A percentile compares a stretch with the other conserved stretches of the same genome.
These are phyloP conservation scores for Veloporphyrellus conicus DNA, from an alignment of 1,284 basidiomycete species.

Conservation along the genomic window DNA sequence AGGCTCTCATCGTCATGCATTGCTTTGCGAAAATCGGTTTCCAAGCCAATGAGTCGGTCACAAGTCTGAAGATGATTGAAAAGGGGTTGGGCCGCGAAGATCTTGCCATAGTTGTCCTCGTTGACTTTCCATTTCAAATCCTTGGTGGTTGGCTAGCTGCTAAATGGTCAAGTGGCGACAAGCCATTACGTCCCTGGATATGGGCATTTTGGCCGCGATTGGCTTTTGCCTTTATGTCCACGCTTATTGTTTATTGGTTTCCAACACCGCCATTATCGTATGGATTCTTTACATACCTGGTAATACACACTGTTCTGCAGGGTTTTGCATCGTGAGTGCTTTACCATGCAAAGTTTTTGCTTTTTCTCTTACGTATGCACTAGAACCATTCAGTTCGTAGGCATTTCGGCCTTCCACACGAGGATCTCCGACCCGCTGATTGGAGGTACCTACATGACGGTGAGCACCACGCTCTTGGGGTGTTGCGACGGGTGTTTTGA, in stretches of 20 bases:
- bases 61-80: constrained; percentile 92
- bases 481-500: constrained; percentile 6
- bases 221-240: constrained; percentile 68
- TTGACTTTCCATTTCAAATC: constrained; percentile 98
- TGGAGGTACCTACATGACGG: constrained; percentile 98
- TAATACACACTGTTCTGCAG: constrained; percentile 77
- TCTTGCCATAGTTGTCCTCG: constrained; percentile 88
- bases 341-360: not conserved
- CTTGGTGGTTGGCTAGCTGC: constrained; percentile 95
- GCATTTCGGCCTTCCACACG: constrained; percentile 97
- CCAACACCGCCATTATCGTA: constrained; percentile 71
- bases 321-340: constrained; percentile 77
- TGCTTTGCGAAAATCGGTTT: constrained; percentile 94
- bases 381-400: constrained; percentile 97
- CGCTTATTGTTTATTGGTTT: constrained; percentile 81
- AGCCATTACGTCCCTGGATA: constrained; percentile 83
- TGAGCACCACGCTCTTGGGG: constrained; percentile 36
- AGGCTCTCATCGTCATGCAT: constrained; percentile 84
- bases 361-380: constrained; percentile 6
- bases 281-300: constrained; percentile 79
- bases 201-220: constrained; percentile 88
- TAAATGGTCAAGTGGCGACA: constrained; percentile 79
- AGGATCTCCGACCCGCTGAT: constrained; percentile 95
- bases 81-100: constrained; percentile 96
- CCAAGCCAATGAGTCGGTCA: constrained; percentile 91